Base-by-base conservation (phyloP, 2,329 filamentous ascomycete genomes). In the Lachnellula suecica region DNA sequence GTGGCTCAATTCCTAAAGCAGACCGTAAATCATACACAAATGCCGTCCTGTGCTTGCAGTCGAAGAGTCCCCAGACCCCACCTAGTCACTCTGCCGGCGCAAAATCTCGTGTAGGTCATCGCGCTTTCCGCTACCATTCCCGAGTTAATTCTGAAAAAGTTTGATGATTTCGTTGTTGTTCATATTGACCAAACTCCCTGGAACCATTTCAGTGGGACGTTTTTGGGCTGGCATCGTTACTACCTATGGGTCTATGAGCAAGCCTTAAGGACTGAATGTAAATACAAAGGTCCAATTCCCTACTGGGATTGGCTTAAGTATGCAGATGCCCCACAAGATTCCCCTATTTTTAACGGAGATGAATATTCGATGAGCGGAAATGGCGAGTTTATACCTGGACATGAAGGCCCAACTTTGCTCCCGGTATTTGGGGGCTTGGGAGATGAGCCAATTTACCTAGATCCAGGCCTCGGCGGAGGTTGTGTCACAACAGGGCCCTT, bases 281-380 rank as follows among this genome's bases (percentile, higher is more conserved):
- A 68, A 25, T 76, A 75, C 54, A 66, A 58, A 2, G 73, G 73
- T 24, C 60, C 66, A 8, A 44, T 51, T 35, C 31, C 47, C 20
- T 56, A 53, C 27, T 56, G 57, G 69, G 75, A 81, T 62, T 82
- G 78, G 75, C 29, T n/a, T n/a, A 34, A n/a, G 29, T 34, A 34
- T 34, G 71, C 72, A 4, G 69, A 71, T 40, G 76, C 74, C 64
- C 70, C 74, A 4, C 58, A 70, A 3, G 71, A 80, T 54, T 79
- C 78, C 0, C 75, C 78, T 13, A 60, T 81, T 44, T 81, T 83
- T 58, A 78, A 80, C 56, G 80, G 79, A 29, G 76, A 73, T 59
- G 72, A 17, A 4, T 52, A 47, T 23, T 52, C 49, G 9, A 66
- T 80, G 70, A 72, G 73, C 27, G 75, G 77, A 29, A 74, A 80